Evolutionary conservation across 2,329 filamentous ascomycete species (phyloP).

Genomic region (Aspergillus pseudoglaucus): DNA sequence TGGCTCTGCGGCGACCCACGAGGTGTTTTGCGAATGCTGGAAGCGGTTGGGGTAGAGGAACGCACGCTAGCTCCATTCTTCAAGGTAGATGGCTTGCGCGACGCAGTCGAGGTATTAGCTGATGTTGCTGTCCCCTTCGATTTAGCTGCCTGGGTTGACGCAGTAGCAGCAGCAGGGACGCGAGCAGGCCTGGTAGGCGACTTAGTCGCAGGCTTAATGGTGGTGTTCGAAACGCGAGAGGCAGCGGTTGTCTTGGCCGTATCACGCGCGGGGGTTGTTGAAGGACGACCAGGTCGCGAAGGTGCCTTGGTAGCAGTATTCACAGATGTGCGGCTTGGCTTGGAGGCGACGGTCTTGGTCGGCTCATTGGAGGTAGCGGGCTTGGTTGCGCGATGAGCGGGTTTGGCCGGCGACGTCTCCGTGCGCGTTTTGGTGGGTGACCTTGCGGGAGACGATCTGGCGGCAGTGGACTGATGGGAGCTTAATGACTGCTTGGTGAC

Average conservation of each 20-base stretch:
- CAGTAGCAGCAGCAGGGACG: constrained; percentile 34
- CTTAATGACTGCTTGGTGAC: constrained; percentile 28
- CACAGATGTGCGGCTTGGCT: constrained; percentile 26
- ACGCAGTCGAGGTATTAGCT: constrained; percentile 18
- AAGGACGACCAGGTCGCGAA: constrained; percentile 20
- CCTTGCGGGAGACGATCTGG: constrained; percentile 18
- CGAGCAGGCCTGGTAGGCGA: constrained; percentile 37
- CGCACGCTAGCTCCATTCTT: constrained; percentile 21
- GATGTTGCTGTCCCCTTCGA: constrained; percentile 22
- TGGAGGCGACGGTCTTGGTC: constrained; percentile 21
- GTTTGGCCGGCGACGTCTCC: constrained; percentile 15
- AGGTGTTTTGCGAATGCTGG: constrained; percentile 23
- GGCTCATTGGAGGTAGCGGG: constrained; percentile 25
- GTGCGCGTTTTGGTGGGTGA: constrained; percentile 15
- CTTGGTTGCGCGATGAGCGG: constrained; percentile 15
- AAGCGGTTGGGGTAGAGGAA: constrained; percentile 16
- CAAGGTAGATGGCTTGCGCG: constrained; percentile 32
- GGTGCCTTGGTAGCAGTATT: constrained; percentile 23
- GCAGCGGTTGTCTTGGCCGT: constrained; percentile 21
- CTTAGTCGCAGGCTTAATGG: constrained; percentile 27
- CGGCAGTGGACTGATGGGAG: constrained; percentile 19
- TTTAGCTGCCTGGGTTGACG: constrained; percentile 34
- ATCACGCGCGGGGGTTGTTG: constrained; percentile 14
- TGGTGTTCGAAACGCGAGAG: constrained; percentile 20
- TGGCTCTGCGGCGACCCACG: constrained; percentile 25